A percentile compares a stretch with the other conserved stretches of the same genome.
Conservation (phyloP, 495 filamentous ascomycete genomes). For the Neurospora discreta region DNA sequence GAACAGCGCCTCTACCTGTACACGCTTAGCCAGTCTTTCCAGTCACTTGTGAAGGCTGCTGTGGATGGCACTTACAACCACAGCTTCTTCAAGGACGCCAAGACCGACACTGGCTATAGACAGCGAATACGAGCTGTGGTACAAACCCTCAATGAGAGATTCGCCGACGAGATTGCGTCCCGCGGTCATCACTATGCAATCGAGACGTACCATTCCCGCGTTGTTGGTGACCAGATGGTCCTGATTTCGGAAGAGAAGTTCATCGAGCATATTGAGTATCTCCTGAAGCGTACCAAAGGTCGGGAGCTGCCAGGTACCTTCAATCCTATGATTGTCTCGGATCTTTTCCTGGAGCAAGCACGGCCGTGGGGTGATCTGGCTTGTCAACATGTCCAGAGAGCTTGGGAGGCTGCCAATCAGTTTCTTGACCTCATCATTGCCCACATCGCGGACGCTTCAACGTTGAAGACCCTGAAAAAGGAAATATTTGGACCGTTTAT, state of each 20-base stretch:
- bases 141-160: conserved; percentile 45
- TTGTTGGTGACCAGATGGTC: background rate
- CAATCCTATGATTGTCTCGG: conserved; percentile 34
- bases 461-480: conserved; percentile 16
- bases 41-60: conserved; percentile 37
- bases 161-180: conserved; percentile 37
- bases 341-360: conserved; percentile 35
- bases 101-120: conserved; percentile 23
- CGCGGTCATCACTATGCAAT: conserved; percentile 30
- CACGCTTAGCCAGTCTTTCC: conserved; percentile 40
- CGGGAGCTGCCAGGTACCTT: conserved; percentile 37
- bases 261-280: conserved; percentile 19
- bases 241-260: conserved; percentile 16
- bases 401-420: conserved; percentile 15
- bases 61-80: conserved; percentile 46
- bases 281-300: conserved; percentile 24
- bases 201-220: conserved; percentile 18
- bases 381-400: conserved; percentile 8
- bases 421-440: conserved; percentile 18
- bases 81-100: conserved; percentile 41
- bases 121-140: conserved; percentile 51
- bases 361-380: conserved; percentile 26
- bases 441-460: conserved; percentile 21
- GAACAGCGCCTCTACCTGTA: conserved; percentile 46
- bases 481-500: conserved; percentile 23